phyloP scores from a whole-genome alignment of 176 grass and related monocot species.

The Chrysopogon serrulatus region DNA sequence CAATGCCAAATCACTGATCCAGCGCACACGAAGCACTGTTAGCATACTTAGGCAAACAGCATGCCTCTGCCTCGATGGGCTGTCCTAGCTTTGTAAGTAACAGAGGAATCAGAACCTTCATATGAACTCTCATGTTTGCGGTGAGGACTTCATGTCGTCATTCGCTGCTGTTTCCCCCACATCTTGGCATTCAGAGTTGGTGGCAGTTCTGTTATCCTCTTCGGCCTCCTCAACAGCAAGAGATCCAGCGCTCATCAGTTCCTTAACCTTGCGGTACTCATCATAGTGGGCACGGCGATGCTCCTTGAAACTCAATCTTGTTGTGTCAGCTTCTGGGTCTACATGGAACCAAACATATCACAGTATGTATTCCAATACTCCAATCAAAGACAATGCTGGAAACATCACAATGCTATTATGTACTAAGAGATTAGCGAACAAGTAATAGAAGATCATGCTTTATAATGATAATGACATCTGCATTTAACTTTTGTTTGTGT shows the following conservation, averaged over 20 bases:
- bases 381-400: background rate
- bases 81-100: background rate
- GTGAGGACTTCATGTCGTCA: background rate
- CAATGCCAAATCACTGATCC: background rate
- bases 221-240: conserved; percentile 47
- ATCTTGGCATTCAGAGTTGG: conserved; percentile 3
- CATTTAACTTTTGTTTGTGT: background rate
- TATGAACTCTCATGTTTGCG: conserved; percentile 5
- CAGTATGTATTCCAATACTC: too few relatives aligned
- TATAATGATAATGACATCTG: background rate
- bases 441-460: background rate
- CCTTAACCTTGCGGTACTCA: conserved; percentile 88
- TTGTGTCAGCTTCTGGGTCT: conserved; percentile 36
- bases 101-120: background rate
- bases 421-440: background rate
- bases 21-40: background rate
- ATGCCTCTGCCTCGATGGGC: background rate
- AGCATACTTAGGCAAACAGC: conserved; percentile 5
- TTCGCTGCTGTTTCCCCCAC: background rate
- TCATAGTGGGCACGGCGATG: conserved; percentile 84
- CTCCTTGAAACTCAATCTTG: conserved; percentile 74
- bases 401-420: background rate
- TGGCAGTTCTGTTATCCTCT: conserved; percentile 8
- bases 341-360: conserved; percentile 13
- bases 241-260: conserved; percentile 64